Percentiles rank a stretch among this genome's conserved stretches.
Conservation (phyloP, 2,329 filamentous ascomycete species). For the Nannizziopsis arthrosporioides region DNA sequence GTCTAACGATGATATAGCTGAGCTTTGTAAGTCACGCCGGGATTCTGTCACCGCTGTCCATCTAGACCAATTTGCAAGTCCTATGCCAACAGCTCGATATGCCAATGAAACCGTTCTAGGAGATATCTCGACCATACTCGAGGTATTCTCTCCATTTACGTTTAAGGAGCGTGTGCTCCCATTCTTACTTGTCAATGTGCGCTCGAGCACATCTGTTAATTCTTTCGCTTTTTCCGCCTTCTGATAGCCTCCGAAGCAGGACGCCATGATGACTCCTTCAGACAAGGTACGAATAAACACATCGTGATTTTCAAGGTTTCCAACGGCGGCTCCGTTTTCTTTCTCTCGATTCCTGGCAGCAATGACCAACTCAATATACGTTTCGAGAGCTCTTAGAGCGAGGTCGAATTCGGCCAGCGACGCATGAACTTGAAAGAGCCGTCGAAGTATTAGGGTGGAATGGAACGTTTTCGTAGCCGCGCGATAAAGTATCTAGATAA, state of each 20-base stretch:
- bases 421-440: slow-evolving; percentile 78
- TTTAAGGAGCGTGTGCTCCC: not conserved
- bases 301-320: slow-evolving; percentile 68
- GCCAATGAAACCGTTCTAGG: slow-evolving; percentile 49
- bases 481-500: slow-evolving; percentile 61
- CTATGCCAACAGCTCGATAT: slow-evolving; percentile 76
- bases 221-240: slow-evolving; percentile 69
- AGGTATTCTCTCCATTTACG: slow-evolving; percentile 16
- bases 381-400: slow-evolving; percentile 80
- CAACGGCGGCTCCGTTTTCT: slow-evolving; percentile 50
- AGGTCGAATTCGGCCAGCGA: slow-evolving; percentile 84
- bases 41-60: slow-evolving; percentile 63
- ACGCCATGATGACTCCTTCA: slow-evolving; percentile 68
- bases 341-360: slow-evolving; percentile 73
- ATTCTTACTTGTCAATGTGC: not conserved
- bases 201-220: slow-evolving; percentile 47
- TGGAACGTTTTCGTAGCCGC: slow-evolving; percentile 91
- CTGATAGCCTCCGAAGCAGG: slow-evolving; percentile 62
- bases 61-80: slow-evolving; percentile 76
- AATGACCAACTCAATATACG: slow-evolving; percentile 78
- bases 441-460: slow-evolving; percentile 74
- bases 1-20: slow-evolving; percentile 64
- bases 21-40: slow-evolving; percentile 61
- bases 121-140: slow-evolving; percentile 16
- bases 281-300: slow-evolving; percentile 66